Percentiles rank a stretch among this genome's conserved stretches.
These are phyloP conservation scores for Metschnikowia lachancei DNA, from an alignment of 805 yeast species.

Conservation along the genomic window DNA sequence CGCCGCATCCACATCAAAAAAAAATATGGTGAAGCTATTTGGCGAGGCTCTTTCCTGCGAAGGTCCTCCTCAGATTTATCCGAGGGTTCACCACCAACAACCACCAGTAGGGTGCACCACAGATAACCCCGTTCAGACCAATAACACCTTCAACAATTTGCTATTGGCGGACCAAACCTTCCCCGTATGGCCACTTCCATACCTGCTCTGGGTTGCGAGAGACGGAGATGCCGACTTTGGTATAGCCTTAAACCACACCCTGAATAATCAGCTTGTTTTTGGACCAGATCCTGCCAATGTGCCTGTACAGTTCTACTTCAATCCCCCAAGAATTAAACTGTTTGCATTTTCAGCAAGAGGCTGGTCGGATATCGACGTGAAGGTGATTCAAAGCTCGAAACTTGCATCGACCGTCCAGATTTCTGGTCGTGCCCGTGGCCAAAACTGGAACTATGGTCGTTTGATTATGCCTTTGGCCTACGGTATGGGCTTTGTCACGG, in stretches of 20 bases:
- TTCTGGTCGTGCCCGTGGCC: slow-evolving; percentile 7
- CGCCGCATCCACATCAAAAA: not conserved
- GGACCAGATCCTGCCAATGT: slow-evolving; percentile 58
- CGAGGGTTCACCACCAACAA: slow-evolving; percentile 31
- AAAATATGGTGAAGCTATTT: slow-evolving; percentile 28
- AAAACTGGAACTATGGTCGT: slow-evolving; percentile 28
- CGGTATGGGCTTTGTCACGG: slow-evolving; percentile 83
- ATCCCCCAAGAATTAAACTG: slow-evolving; percentile 65
- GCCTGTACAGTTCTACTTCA: slow-evolving; percentile 62
- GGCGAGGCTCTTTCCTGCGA: slow-evolving; percentile 39
- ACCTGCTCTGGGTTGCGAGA: slow-evolving; percentile 65
- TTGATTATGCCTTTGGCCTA: slow-evolving; percentile 63
- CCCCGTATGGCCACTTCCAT: slow-evolving; percentile 82
- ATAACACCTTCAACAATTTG: slow-evolving; percentile 75
- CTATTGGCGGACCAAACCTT: slow-evolving; percentile 62
- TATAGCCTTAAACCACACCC: slow-evolving; percentile 64
- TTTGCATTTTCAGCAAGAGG: slow-evolving; percentile 43
- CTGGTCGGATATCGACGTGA: slow-evolving; percentile 23
- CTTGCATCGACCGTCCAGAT: slow-evolving; percentile 31
- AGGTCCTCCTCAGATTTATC: slow-evolving; percentile 46
- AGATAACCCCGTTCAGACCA: slow-evolving; percentile 59
- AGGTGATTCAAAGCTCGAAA: slow-evolving; percentile 29
- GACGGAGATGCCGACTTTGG: slow-evolving; percentile 51
- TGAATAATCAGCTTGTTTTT: slow-evolving; percentile 57
- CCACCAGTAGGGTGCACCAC: slow-evolving; percentile 33